Base-by-base conservation (phyloP, 495 filamentous ascomycete species). In the Penicillium maclennaniae region DNA sequence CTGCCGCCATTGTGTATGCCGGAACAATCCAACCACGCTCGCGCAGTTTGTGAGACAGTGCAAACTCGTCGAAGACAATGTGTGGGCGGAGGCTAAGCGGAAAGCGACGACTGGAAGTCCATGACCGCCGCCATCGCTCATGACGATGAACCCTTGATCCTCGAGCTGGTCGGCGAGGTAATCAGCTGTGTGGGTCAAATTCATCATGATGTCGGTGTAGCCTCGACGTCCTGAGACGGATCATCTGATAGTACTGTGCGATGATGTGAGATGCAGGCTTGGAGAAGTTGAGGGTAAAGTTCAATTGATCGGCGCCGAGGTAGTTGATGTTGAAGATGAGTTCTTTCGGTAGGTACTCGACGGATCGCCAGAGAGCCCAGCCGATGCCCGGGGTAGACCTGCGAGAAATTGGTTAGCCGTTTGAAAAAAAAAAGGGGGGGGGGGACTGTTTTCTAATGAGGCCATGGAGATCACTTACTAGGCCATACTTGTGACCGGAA, bases 291-390 rank as follows among this genome's bases (percentile, higher is more conserved):
- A 96, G 80, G 12, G 89, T 95, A 77, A 95, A 95, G 42, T 88
- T 93, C 10, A 89, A 82, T 69, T 96, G 91, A 57, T 95, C 88
- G 9, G 90, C 87, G 42, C 91, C 90, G 4, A 96, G 85, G 68
- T 96, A 96, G 76, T 95, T 92, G 81, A 95, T 91, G 78, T 92
- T 95, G 83, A 96, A 95, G 65, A 96, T 86, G 19, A 96, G 84
- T 61, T 95, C 91, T 65, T 90, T 75, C 15, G 91, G 91, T 0
- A 96, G 79, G 68, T 78, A 92, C 54, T 91, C 81, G 1, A 86
- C 83, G 43, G 84, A 80, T 26, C 89, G 79, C 89, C 89, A 96
- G 53, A 95, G 79, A 21, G 89, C 85, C 91, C 91, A 96, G 51
- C 90, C 90, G 27, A 96, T 86, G 65, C 90, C 90, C 90, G 7